phyloP scores from a whole-genome alignment of 2,329 filamentous ascomycete genomes.

The Acephala macrosclerotiorum region DNA sequence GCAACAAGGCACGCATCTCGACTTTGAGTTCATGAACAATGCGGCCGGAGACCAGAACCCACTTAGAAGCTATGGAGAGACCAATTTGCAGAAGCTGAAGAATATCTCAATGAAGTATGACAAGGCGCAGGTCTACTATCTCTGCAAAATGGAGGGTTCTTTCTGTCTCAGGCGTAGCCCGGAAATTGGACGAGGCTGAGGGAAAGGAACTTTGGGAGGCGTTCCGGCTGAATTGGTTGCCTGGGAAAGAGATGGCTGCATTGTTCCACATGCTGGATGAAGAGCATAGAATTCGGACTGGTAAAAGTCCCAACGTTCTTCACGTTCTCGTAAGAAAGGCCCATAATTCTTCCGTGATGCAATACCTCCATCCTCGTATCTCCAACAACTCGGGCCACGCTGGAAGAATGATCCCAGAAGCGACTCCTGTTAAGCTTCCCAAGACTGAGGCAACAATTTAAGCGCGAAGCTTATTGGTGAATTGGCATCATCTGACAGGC shows the following conservation, averaged over 20 bases:
- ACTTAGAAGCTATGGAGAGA: conserved; percentile 6
- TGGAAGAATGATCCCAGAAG: too few species aligned
- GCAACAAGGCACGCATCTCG: conserved; percentile 7
- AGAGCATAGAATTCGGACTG: too few species aligned
- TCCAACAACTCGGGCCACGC: too few species aligned
- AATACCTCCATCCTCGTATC: too few species aligned
- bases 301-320: too few species aligned
- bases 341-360: too few species aligned
- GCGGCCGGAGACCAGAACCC: conserved; percentile 13
- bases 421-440: neutral
- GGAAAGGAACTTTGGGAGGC: neutral
- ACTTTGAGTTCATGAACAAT: conserved; percentile 13
- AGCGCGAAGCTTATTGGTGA: conserved; percentile 1
- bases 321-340: too few species aligned
- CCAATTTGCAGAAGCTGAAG: conserved; percentile 6
- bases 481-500: conserved; percentile 10
- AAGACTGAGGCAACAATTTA: neutral
- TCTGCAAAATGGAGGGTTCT: conserved; percentile 14
- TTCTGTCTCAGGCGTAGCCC: neutral
- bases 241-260: neutral
- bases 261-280: too few species aligned
- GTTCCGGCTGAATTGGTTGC: neutral
- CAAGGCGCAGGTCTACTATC: conserved; percentile 7
- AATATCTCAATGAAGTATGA: conserved; percentile 13
- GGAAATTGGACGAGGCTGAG: neutral